A percentile compares a stretch with the other conserved stretches of the same genome.
phyloP scores from a whole-genome alignment of 768 basidiomycete genomes.

The Collybiopsis confluens region DNA sequence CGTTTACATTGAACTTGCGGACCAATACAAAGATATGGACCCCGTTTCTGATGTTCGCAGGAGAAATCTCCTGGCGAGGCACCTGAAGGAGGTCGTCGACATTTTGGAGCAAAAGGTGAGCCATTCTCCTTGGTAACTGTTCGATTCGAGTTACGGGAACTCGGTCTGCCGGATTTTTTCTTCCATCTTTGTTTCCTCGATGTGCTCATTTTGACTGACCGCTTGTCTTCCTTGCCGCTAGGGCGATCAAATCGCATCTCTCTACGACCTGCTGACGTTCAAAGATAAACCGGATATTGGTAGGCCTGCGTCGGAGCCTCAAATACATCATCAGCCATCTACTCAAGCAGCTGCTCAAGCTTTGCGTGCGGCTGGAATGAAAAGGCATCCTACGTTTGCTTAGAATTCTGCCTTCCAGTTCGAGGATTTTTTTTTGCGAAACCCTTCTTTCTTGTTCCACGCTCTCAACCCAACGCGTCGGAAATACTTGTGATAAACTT shows the following conservation, averaged over 20 bases:
- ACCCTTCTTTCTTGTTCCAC: too few species aligned
- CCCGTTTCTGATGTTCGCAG: constrained; percentile 76
- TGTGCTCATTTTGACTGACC: not conserved
- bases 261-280: constrained; percentile 81
- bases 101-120: constrained; percentile 85
- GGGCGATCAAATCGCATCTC: constrained; percentile 92
- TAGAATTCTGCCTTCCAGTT: not conserved
- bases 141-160: too few species aligned
- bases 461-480: too few species aligned
- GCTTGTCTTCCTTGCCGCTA: constrained; percentile 23
- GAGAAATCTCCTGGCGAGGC: constrained; percentile 82
- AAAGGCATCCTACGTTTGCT: constrained; percentile 6
- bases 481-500: too few species aligned
- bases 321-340: not conserved
- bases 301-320: not conserved
- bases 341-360: not conserved
- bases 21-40: constrained; percentile 90
- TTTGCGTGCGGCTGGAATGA: not conserved
- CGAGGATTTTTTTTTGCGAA: too few species aligned
- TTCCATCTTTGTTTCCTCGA: too few species aligned
- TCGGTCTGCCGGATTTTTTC: too few species aligned
- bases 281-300: constrained; percentile 51
- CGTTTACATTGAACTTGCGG: constrained; percentile 85
- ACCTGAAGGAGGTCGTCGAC: constrained; percentile 89
- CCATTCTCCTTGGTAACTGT: too few species aligned